These are phyloP conservation scores for Scheffersomyces stipitis DNA, from an alignment of 805 yeast species.

Conservation along the genomic window DNA sequence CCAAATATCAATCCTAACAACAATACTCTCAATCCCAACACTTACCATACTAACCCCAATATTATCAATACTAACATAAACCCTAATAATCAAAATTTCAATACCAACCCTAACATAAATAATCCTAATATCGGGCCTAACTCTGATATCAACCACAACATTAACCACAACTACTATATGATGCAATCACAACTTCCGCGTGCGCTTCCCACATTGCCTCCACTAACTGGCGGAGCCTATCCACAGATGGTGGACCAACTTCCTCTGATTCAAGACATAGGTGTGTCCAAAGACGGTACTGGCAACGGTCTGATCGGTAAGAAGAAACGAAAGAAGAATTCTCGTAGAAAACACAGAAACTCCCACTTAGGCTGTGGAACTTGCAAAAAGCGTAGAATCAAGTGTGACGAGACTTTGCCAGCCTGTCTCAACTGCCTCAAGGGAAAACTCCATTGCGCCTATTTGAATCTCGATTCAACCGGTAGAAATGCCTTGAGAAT, in stretches of 20 bases:
- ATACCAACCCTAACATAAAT: too few species aligned
- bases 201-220: background rate
- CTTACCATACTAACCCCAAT: too few species aligned
- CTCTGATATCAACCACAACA: too few species aligned
- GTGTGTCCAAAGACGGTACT: background rate
- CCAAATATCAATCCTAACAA: background rate
- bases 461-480: conserved; percentile 45
- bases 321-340: conserved; percentile 36
- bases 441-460: conserved; percentile 50
- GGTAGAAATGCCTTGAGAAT: conserved; percentile 49
- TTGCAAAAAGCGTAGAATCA: conserved; percentile 61
- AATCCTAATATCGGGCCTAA: background rate
- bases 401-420: conserved; percentile 66
- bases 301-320: conserved; percentile 7
- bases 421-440: conserved; percentile 55
- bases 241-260: background rate
- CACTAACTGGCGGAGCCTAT: background rate
- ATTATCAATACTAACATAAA: too few species aligned
- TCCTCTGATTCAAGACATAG: too few species aligned
- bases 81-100: too few species aligned
- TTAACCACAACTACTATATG: too few species aligned
- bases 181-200: too few species aligned
- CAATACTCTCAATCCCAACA: background rate
- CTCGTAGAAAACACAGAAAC: conserved; percentile 62
- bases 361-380: conserved; percentile 76